These are phyloP conservation scores for Ceratocystis cubensis DNA, from an alignment of 2,329 filamentous ascomycete species.

Conservation along the genomic window DNA sequence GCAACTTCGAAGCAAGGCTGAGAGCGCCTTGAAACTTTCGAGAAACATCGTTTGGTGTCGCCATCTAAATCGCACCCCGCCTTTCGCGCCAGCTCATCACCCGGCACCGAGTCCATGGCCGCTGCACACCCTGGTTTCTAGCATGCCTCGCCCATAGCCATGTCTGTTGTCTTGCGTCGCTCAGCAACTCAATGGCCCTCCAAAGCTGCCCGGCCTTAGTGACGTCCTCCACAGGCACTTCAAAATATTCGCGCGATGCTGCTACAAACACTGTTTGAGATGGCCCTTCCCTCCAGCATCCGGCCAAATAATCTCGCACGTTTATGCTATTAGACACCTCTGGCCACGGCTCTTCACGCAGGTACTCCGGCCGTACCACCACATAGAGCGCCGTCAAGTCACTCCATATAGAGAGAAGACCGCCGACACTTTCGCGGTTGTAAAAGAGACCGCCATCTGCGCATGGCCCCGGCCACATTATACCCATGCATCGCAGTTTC, in stretches of 20 bases:
- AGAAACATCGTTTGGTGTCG: no score
- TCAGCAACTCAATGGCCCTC: constrained; percentile 17
- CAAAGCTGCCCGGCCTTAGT: constrained; percentile 10
- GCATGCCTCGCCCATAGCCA: constrained; percentile 17
- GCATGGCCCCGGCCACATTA: constrained; percentile 18
- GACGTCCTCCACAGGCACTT: constrained; percentile 12
- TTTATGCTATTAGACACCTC: not conserved
- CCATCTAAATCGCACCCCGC: not conserved
- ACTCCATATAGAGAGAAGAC: constrained; percentile 14
- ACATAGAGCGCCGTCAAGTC: constrained; percentile 15
- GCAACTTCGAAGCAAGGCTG: no score
- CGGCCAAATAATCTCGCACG: not conserved
- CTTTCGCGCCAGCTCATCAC: constrained; percentile 18
- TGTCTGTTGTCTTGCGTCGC: constrained; percentile 14
- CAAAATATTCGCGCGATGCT: constrained; percentile 13
- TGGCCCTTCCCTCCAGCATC: constrained; percentile 14
- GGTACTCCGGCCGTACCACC: constrained; percentile 16
- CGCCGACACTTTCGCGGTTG: constrained; percentile 3
- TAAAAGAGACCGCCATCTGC: constrained; percentile 14
- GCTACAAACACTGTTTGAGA: constrained; percentile 2
- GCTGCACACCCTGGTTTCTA: constrained; percentile 15
- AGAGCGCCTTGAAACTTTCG: not conserved
- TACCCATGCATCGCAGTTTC: constrained; percentile 3
- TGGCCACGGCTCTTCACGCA: constrained; percentile 1
- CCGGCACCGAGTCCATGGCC: constrained; percentile 16